These are phyloP conservation scores for Penicillium steckii DNA, from an alignment of 495 filamentous ascomycete genomes.

Conservation along the genomic window DNA sequence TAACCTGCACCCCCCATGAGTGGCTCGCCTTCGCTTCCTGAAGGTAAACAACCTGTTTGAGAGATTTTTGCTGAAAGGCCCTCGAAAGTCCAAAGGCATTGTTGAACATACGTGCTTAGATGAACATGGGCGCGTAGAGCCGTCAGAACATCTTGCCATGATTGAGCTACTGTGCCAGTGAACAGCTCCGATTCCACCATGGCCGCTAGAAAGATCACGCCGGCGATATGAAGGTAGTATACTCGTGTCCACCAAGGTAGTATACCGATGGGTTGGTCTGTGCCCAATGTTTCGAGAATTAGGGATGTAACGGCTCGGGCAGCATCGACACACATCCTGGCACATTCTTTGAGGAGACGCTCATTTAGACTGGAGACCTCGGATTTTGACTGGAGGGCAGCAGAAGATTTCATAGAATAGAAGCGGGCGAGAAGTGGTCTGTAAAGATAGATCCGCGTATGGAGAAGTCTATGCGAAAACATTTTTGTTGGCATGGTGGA, in stretches of 20 bases:
- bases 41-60: background rate
- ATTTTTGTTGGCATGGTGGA: too few species aligned
- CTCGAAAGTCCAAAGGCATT: constrained; percentile 19
- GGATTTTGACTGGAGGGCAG: background rate
- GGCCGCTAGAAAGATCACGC: constrained; percentile 19
- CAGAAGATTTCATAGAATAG: constrained; percentile 14
- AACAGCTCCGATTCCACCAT: constrained; percentile 22
- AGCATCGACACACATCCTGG: constrained; percentile 20
- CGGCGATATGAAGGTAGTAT: constrained; percentile 27
- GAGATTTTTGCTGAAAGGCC: constrained; percentile 12
- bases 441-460: constrained; percentile 20
- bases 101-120: constrained; percentile 15
- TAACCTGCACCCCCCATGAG: background rate
- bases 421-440: constrained; percentile 21
- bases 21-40: background rate
- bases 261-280: constrained; percentile 14
- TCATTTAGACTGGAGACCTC: constrained; percentile 11
- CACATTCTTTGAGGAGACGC: constrained; percentile 17
- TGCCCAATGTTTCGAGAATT: constrained; percentile 15
- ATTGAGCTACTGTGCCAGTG: constrained; percentile 15
- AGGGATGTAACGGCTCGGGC: constrained; percentile 15
- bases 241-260: constrained; percentile 26
- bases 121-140: constrained; percentile 17
- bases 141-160: constrained; percentile 12
- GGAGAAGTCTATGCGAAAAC: constrained; percentile 14